Evolutionary conservation across 1,284 basidiomycete genomes (phyloP).

Genomic region (Marasmius tenuissimus): DNA sequence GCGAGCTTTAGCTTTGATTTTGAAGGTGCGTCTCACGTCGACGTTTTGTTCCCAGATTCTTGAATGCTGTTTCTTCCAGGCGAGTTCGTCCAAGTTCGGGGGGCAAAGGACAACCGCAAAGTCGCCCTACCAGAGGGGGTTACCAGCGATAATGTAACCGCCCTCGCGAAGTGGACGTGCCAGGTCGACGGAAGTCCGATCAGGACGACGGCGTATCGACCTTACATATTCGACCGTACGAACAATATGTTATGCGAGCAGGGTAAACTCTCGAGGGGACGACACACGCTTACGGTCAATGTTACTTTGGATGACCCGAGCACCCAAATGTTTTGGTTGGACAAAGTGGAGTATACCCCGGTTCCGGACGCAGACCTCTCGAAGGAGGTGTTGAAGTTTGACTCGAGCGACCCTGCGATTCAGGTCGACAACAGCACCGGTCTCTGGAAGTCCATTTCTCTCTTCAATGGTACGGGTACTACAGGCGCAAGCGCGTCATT

Average conservation of each 20-base stretch:
- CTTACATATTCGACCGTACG: neutral
- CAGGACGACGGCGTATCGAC: neutral
- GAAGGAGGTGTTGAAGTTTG: neutral
- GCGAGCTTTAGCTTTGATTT: neutral
- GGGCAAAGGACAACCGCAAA: neutral
- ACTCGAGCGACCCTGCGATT: neutral
- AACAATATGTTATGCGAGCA: neutral
- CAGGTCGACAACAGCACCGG: neutral
- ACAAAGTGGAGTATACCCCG: neutral
- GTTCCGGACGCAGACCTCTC: neutral
- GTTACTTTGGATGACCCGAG: neutral
- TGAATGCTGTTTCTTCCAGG: neutral
- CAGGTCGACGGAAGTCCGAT: neutral
- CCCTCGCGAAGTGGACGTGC: neutral
- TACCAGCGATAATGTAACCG: neutral
- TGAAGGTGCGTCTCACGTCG: neutral
- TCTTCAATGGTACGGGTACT: neutral
- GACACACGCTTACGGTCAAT: neutral
- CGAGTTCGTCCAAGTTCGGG: slow-evolving; percentile 1
- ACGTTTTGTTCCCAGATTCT: neutral
- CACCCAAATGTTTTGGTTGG: neutral
- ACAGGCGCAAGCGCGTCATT: neutral
- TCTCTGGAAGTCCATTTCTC: neutral
- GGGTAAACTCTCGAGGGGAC: neutral
- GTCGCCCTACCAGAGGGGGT: neutral